phyloP scores from a whole-genome alignment of 2,329 filamentous ascomycete species.

The Pezicula carpinea region DNA sequence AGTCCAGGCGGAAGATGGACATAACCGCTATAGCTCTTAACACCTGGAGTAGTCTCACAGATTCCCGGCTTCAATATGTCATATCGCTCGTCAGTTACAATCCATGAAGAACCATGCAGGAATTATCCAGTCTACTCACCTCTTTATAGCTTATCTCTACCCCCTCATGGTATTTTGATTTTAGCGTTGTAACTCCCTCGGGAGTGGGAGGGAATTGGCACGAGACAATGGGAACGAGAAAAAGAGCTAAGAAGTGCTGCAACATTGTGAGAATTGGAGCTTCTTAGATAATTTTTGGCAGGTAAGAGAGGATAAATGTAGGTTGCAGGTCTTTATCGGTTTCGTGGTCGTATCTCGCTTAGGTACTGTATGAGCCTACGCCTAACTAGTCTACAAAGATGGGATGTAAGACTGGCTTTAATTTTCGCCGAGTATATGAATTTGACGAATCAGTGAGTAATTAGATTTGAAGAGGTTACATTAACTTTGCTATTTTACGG shows the following conservation, averaged over 20 bases:
- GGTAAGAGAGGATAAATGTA: no score
- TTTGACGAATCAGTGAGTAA: no score
- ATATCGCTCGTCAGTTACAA: neutral
- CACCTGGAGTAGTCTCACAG: constrained; percentile 16
- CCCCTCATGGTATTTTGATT: constrained; percentile 12
- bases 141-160: constrained; percentile 12
- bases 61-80: constrained; percentile 27
- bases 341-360: no score
- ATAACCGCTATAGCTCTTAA: constrained; percentile 15
- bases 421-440: no score
- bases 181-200: constrained; percentile 6
- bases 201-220: constrained; percentile 7
- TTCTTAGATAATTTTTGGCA: no score
- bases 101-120: neutral
- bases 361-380: no score
- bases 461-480: no score
- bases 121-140: neutral
- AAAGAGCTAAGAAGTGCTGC: neutral
- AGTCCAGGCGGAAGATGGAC: constrained; percentile 10
- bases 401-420: no score
- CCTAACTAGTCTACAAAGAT: no score
- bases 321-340: no score
- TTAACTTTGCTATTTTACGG: no score
- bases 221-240: neutral
- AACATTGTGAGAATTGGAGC: no score